Evolutionary conservation across 306 rosid species (phyloP), one percentile per base, ranked within the genome.

Genomic region (Vachellia collinsii): DNA sequence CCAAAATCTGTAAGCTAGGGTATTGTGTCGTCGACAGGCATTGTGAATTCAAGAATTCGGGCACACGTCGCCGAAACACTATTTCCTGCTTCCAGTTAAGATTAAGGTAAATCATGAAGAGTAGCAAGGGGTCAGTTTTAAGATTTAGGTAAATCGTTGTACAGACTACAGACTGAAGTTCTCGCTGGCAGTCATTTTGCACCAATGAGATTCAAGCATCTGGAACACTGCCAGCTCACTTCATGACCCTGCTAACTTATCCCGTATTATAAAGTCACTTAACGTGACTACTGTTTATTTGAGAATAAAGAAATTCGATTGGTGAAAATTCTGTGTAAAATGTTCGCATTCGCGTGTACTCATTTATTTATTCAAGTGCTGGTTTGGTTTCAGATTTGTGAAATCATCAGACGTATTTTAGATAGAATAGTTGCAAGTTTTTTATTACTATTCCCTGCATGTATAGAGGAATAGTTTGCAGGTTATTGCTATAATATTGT

Each of bases 121-220:
- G 70, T 14, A 42, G 5, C 34, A 42, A 68, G 51, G 37, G 53
- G 8, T 41, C 51, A 9, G 73, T 68, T 68, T 68, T 20, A 42
- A 41, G 37, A 42, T 68, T 25, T 47, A 68, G 36, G 73, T 42
- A 2, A 4, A 25, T 41, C 72, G 23, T 3, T 19, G 34, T 39
- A 43, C 72, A 39, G 25, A 38, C 3, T 11, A 22, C 48, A 3
- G 44, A 38, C 48, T 9, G 44, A 66, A 66, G 46, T 14, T 37
- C 36, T 68, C 34, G 5, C 5, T 5, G 73, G 34, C n/a, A 68
- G 19, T 8, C 14, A 37, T 11, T 11, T 11, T 37, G 25, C 38
- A 3, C 34, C 62, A 11, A 72, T 63, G 62, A 47, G n/a, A 37
- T 81, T 70, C 38, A 22, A 56, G 63, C 47, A 23, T 20, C 74